Conservation (phyloP, 2,329 filamentous ascomycete genomes). For the Periconia digitata region DNA sequence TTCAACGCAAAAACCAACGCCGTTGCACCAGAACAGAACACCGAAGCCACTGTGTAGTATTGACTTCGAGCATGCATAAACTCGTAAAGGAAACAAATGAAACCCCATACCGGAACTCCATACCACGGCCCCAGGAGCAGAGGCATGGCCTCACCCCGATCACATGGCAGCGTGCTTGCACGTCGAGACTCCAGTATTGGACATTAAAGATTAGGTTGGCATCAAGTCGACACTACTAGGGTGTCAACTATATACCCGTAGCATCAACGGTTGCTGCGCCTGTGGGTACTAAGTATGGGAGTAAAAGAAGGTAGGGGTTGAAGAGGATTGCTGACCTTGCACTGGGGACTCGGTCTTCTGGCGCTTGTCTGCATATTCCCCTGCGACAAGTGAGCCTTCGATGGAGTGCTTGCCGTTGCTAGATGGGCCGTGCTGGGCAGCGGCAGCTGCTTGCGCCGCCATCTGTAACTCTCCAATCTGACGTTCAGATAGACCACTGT, state of each 20-base stretch:
- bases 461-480: slow-evolving; percentile 43
- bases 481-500: slow-evolving; percentile 39
- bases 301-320: slow-evolving; percentile 24
- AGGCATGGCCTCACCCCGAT: no score
- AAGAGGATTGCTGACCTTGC: slow-evolving; percentile 36
- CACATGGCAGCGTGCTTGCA: no score
- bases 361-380: slow-evolving; percentile 39
- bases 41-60: background rate
- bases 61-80: slow-evolving; percentile 5
- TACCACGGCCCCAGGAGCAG: no score
- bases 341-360: slow-evolving; percentile 34
- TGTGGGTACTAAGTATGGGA: slow-evolving; percentile 37
- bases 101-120: background rate
- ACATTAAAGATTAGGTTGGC: background rate
- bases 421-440: slow-evolving; percentile 35
- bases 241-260: slow-evolving; percentile 5
- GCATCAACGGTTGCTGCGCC: slow-evolving; percentile 20
- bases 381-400: slow-evolving; percentile 32
- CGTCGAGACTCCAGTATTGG: no score
- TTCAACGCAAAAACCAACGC: background rate
- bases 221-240: background rate
- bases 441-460: slow-evolving; percentile 40
- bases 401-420: slow-evolving; percentile 37
- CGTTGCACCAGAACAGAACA: background rate
- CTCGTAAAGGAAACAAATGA: background rate